Base-by-base conservation (phyloP, 2,329 filamentous ascomycete species). In the Exophiala viscosa region DNA sequence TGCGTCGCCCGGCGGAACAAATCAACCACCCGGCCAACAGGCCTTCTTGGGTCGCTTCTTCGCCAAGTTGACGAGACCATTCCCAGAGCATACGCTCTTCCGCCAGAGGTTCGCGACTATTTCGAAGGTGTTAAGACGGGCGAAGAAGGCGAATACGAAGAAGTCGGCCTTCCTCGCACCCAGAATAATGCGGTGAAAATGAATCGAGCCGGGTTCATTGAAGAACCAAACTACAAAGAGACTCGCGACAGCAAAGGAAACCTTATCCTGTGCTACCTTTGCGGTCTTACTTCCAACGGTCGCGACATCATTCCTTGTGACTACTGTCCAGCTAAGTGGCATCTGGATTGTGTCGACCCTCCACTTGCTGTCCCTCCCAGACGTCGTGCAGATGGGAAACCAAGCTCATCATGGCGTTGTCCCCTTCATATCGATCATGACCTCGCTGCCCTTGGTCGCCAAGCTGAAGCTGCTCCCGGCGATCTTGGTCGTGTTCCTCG, bases 331-430 rank as follows among this genome's bases (percentile, higher is more conserved):
- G 79, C 89, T 32, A 80, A 85, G 65, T 99, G 91, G 87, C 93
- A 99, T 73, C 76, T 96, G 46, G 92, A 97, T 70, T 99, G 93
- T 70, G 75, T 95, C 13, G 85, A 95, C 66, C 88, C 90, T 23
- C 91, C 92, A 32, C 73, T 91, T 65, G 84, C 90, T 32, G 83
- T 87, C 50, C 87, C 90, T 35, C 91, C 91, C 9, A 79, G 84
- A 48, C 72, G 75, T 53, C 68, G 67, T 40, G 58, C 58, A 51
- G 67, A 59, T 66, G 75, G 76, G 60, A 75, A 76, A 45, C 77
- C 86, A 46, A 83, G 85, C 42, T 74, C 76, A 64, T 86, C 84
- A 50, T 99, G 90, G 89, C 86, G 84, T 70, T 99, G 93, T 66
- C 92, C 92, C 45, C 84, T 87, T 59, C 93, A 99, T 67, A 77